Evolutionary conservation across 2,329 filamentous ascomycete genomes (phyloP).

Genomic region (Colletotrichum chlorophyti): DNA sequence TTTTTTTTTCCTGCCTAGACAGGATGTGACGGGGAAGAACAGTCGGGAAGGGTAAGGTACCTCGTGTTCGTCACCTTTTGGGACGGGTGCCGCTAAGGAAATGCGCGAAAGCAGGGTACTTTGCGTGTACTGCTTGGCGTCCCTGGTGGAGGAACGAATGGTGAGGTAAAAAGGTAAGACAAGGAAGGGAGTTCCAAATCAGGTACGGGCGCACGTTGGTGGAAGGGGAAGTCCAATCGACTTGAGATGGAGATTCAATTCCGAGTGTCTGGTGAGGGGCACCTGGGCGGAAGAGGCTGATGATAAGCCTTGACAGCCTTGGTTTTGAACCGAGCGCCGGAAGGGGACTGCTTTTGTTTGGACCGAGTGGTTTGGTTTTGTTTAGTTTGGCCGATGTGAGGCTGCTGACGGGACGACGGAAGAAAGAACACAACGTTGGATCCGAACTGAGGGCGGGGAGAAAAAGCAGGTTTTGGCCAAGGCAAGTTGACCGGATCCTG

Average conservation of each 20-base stretch:
- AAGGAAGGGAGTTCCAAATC: background rate
- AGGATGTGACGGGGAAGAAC: constrained; percentile 2
- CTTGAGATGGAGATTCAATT: background rate
- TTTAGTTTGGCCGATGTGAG: constrained; percentile 6
- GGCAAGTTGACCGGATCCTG: background rate
- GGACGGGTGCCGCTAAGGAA: constrained; percentile 1
- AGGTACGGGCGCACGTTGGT: background rate
- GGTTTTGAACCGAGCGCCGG: too few relatives aligned
- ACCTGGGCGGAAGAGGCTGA: background rate
- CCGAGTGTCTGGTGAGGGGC: constrained; percentile 10
- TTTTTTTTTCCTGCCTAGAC: constrained; percentile 6
- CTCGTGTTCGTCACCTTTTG: constrained; percentile 4
- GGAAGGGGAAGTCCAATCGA: background rate
- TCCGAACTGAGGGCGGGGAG: too few relatives aligned
- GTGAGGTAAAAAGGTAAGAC: background rate
- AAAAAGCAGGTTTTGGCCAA: constrained; percentile 4
- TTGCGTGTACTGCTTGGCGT: too few relatives aligned
- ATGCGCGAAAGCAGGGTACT: background rate
- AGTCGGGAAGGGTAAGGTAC: background rate
- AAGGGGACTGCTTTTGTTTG: constrained; percentile 7
- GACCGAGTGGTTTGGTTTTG: background rate
- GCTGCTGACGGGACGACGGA: background rate
- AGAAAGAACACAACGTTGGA: background rate
- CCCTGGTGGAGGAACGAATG: too few relatives aligned
- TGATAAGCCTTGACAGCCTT: too few relatives aligned